Percentiles rank a stretch among this genome's conserved stretches.
phyloP scores from a whole-genome alignment of 2,329 filamentous ascomycete species.

The Endothia cerciana region DNA sequence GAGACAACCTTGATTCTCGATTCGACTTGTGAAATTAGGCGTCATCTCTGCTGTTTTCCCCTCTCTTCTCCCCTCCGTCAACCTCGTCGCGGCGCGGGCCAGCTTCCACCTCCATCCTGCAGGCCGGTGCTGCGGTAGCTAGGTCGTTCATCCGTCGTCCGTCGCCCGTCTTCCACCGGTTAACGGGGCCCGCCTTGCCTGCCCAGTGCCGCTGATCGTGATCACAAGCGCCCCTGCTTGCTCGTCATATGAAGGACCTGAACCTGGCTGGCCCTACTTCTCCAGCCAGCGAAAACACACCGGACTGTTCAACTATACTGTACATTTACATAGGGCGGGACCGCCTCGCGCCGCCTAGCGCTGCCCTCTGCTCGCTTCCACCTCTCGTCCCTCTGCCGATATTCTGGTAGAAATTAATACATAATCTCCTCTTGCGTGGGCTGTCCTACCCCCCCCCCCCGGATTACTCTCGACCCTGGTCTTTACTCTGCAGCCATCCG shows the following conservation, averaged over 20 bases:
- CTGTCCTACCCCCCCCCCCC: background rate
- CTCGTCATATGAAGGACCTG: background rate
- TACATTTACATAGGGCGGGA: constrained; percentile 1
- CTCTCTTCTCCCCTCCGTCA: background rate
- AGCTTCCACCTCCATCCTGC: constrained; percentile 6
- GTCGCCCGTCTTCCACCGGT: constrained; percentile 7
- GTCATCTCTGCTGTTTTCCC: constrained; percentile 14
- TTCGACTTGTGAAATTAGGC: constrained; percentile 5
- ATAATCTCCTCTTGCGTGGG: background rate
- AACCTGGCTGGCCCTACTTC: background rate
- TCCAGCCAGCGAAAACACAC: background rate
- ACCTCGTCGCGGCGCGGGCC: constrained; percentile 17
- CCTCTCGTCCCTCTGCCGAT: background rate
- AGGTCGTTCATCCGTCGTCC: background rate
- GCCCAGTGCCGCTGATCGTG: constrained; percentile 15
- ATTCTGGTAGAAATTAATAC: background rate
- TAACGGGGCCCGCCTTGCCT: constrained; percentile 22
- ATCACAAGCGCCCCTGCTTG: constrained; percentile 13
- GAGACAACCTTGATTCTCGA: constrained; percentile 3
- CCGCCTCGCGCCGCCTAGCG: background rate
- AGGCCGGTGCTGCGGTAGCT: constrained; percentile 22
- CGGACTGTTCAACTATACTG: background rate
- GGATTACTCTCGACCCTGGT: background rate
- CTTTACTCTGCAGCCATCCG: background rate
- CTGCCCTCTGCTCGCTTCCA: background rate